Evolutionary conservation across 495 filamentous ascomycete species (phyloP).

Genomic region (Penicillium fimorum): DNA sequence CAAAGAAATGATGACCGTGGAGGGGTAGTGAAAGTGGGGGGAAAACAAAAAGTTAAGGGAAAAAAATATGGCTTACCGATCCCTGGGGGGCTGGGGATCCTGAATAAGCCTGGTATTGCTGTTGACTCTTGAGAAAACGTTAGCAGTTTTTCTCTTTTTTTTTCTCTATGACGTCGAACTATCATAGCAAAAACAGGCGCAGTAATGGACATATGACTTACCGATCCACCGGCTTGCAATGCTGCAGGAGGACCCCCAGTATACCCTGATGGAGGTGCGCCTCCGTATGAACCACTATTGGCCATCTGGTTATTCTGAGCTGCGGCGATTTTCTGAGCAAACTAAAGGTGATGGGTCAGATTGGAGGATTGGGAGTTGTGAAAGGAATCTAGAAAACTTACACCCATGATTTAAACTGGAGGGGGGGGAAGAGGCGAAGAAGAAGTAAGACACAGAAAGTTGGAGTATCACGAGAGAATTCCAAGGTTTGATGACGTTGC

Average conservation of each 20-base stretch:
- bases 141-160: slow-evolving; percentile 3
- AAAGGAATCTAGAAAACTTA: slow-evolving; percentile 23
- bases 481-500: slow-evolving; percentile 6
- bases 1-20: slow-evolving; percentile 4
- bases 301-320: slow-evolving; percentile 30
- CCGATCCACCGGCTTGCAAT: slow-evolving; percentile 41
- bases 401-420: slow-evolving; percentile 30
- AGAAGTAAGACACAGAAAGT: slow-evolving; percentile 6
- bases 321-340: slow-evolving; percentile 47
- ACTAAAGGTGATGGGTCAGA: slow-evolving; percentile 29
- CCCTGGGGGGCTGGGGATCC: slow-evolving; percentile 35
- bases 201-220: slow-evolving; percentile 35
- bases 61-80: slow-evolving; percentile 40
- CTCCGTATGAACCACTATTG: slow-evolving; percentile 34
- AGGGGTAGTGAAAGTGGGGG: slow-evolving; percentile 17
- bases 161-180: slow-evolving; percentile 25
- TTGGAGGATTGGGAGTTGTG: not conserved
- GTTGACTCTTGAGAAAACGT: slow-evolving; percentile 10
- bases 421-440: slow-evolving; percentile 7
- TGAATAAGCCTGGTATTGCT: slow-evolving; percentile 46
- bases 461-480: slow-evolving; percentile 7
- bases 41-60: slow-evolving; percentile 13
- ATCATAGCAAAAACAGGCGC: slow-evolving; percentile 13
- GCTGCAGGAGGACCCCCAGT: slow-evolving; percentile 44
- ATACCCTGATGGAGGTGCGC: slow-evolving; percentile 43